Base-by-base conservation (phyloP, 2,329 filamentous ascomycete species). In the Fusarium pininemorale region DNA sequence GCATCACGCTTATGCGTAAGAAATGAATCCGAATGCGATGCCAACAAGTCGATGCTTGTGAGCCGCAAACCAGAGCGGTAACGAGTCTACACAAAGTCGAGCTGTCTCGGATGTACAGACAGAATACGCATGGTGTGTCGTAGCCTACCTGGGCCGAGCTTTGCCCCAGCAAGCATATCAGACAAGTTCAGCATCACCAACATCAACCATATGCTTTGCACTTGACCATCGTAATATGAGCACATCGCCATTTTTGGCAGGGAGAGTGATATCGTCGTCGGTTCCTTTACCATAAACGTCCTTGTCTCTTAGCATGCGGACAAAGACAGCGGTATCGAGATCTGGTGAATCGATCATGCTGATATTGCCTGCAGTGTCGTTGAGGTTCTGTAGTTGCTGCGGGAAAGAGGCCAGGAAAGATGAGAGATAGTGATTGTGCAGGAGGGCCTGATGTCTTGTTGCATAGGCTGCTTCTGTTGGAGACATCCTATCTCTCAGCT, bases 291-390 rank as follows among this genome's bases (percentile, higher is more conserved):
- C 88, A 65, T 86, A 84, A 18, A 91, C 88, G 10, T 88, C 84
- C 6, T 86, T 84, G 78, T 93, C 90, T 61, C 86, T 87, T 60
- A 95, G 83, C 55, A 93, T 87, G 70, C 96, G 87, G 45, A 95
- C 90, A 82, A 99, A 98, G 5, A 98, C 95, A 13, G 94, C 94
- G 5, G 89, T 87, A 69, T 96, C 93, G 54, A 91, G 84, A 80
- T 98, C 96, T 0, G 96, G 96, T 5, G 89, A 87, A 79, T 98
- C 95, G 37, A 98, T 90, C 96, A 99, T 99, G 84, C 90, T 95
- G 64, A 96, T 92, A 15, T 95, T 95, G 37, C 95, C 96, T 0
- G 93, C 91, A 20, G 93, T 94, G 84, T 99, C 96, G 83, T 98
- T 97, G 61, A 99, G 85, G 75, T 95, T 91, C 81, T 96, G 93